Conservation (phyloP, 352 stramenopile species). For the Phytopythium helicoides region DNA sequence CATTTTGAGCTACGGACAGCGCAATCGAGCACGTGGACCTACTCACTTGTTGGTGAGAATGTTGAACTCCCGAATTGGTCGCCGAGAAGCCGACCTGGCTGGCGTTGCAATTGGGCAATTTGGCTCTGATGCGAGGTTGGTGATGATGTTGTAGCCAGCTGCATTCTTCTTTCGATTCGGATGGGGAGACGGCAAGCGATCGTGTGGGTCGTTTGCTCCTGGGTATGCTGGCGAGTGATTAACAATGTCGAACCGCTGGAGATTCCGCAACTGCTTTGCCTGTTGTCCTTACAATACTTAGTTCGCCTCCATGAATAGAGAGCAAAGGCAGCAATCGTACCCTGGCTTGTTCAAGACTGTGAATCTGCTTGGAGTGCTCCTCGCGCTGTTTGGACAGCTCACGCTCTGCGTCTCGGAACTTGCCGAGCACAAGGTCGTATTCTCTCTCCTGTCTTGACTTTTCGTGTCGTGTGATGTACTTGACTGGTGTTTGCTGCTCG, state of each 20-base stretch:
- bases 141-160: constrained; percentile 67
- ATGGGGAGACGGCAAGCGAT: constrained; percentile 31
- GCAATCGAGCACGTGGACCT: constrained; percentile 3
- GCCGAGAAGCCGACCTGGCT: constrained; percentile 19
- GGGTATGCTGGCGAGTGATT: constrained; percentile 55
- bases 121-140: constrained; percentile 28
- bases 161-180: constrained; percentile 30
- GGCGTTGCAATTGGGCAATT: constrained; percentile 2
- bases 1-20: not conserved
- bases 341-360: constrained; percentile 34
- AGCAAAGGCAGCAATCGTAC: constrained; percentile 12
- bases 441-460: constrained; percentile 69
- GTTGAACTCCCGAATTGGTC: constrained; percentile 60
- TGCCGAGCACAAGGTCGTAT: constrained; percentile 66
- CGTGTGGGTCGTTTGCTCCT: constrained; percentile 42
- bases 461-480: constrained; percentile 66
- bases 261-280: constrained; percentile 55
- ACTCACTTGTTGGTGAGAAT: constrained; percentile 76
- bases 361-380: constrained; percentile 31
- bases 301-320: not conserved
- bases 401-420: constrained; percentile 57
- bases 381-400: constrained; percentile 27
- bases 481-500: constrained; percentile 49
- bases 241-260: constrained; percentile 69
- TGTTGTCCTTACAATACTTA: constrained; percentile 10